A percentile compares a stretch with the other conserved stretches of the same genome.
Evolutionary conservation across 768 basidiomycete genomes (phyloP).

Genomic region (Termitomyces sp.): DNA sequence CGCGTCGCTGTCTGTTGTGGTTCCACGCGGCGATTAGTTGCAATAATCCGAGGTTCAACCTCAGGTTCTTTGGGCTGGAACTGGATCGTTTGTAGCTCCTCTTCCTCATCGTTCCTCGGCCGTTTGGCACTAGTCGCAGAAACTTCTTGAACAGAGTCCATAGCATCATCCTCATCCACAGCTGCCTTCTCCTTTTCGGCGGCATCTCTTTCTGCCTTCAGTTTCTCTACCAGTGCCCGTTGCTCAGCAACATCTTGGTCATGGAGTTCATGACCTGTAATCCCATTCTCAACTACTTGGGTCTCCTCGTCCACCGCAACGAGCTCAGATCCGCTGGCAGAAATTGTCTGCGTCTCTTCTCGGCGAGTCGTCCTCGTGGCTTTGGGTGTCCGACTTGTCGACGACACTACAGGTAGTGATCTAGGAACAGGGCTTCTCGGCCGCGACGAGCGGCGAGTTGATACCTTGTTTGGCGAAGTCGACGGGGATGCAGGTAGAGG

Average conservation of each 20-base stretch:
- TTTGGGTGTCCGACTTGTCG: conserved; percentile 31
- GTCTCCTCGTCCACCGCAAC: conserved; percentile 62
- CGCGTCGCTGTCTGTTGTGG: conserved; percentile 63
- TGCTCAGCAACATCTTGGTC: conserved; percentile 74
- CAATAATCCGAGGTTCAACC: conserved; percentile 42
- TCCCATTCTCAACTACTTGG: conserved; percentile 42
- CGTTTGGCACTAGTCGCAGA: conserved; percentile 40
- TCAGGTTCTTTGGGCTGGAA: conserved; percentile 73
- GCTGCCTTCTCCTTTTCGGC: conserved; percentile 19
- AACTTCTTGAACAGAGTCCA: conserved; percentile 12
- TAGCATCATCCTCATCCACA: conserved; percentile 32
- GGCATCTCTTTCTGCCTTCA: conserved; percentile 54
- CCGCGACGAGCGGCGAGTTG: conserved; percentile 29
- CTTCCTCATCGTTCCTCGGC: conserved; percentile 49
- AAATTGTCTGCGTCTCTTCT: conserved; percentile 29
- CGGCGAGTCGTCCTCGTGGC: conserved; percentile 24
- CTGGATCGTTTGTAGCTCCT: conserved; percentile 26
- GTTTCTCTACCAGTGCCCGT: conserved; percentile 63
- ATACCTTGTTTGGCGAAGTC: conserved; percentile 18
- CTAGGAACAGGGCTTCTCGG: conserved; percentile 35
- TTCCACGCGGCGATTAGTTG: conserved; percentile 57
- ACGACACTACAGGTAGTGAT: conserved; percentile 24
- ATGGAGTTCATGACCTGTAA: conserved; percentile 56
- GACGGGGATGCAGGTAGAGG: conserved; percentile 35
- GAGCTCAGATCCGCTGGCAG: conserved; percentile 54